phyloP scores from a whole-genome alignment of 2,329 filamentous ascomycete genomes.

The Venturia carpophila region DNA sequence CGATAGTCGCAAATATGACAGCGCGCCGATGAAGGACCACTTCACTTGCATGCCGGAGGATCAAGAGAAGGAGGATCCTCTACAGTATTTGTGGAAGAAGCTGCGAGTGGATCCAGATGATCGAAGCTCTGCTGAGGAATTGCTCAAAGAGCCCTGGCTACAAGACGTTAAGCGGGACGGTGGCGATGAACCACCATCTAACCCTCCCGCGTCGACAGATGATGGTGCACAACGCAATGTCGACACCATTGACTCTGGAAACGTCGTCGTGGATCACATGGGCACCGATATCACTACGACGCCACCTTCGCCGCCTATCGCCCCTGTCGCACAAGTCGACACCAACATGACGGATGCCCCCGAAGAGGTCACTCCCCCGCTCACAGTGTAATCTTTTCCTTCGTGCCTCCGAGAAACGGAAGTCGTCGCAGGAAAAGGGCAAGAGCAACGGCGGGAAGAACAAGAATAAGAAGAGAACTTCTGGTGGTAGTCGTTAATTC shows the following conservation, averaged over 20 bases:
- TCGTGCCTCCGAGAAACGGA: not conserved
- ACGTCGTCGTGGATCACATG: not conserved
- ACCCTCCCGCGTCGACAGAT: too few relatives aligned
- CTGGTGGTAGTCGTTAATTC: not conserved
- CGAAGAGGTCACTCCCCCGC: not conserved
- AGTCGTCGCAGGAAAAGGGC: not conserved
- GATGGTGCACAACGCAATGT: not conserved
- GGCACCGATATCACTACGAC: not conserved
- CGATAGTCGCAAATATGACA: not conserved
- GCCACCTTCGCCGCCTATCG: too few relatives aligned
- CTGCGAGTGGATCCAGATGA: not conserved
- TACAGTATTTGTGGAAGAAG: not conserved
- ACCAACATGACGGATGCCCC: not conserved
- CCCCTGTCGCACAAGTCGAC: not conserved
- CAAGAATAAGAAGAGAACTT: not conserved
- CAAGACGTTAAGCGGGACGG: not conserved
- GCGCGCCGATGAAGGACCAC: not conserved
- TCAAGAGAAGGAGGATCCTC: not conserved
- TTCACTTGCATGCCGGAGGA: not conserved
- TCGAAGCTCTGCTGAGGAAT: not conserved
- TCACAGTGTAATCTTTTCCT: not conserved
- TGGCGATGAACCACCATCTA: not conserved
- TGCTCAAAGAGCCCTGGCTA: slow-evolving; percentile 5
- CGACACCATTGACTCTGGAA: not conserved
- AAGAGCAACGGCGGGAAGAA: not conserved